Percentiles rank a stretch among this genome's conserved stretches.
phyloP scores from a whole-genome alignment of 805 yeast species.

The Cyberlindnera xylosilytica region DNA sequence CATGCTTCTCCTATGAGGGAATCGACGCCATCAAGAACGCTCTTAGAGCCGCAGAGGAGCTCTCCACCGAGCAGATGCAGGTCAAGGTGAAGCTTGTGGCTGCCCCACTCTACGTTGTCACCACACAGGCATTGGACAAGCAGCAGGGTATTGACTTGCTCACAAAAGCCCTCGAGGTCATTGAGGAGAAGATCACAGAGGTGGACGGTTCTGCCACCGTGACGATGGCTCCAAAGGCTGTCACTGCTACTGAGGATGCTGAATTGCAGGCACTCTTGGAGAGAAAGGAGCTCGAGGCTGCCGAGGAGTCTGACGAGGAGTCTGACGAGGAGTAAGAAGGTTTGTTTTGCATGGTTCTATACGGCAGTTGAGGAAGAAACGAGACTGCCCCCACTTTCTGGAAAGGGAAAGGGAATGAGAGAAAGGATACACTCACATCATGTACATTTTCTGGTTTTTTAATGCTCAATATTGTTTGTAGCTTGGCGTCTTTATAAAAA shows the following conservation, averaged over 20 bases:
- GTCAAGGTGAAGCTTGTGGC: conserved; percentile 95
- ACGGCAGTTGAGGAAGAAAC: too few species aligned
- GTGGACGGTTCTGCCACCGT: conserved; percentile 86
- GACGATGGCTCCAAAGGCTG: conserved; percentile 98
- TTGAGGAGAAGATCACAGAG: conserved; percentile 63
- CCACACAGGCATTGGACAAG: conserved; percentile 91
- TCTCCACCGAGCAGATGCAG: conserved; percentile 80
- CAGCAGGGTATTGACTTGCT: conserved; percentile 79
- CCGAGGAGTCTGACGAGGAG: conserved; percentile 70
- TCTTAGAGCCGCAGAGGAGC: conserved; percentile 77
- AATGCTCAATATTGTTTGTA: too few species aligned
- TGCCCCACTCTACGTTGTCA: conserved; percentile 92
- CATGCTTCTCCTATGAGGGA: conserved; percentile 96
- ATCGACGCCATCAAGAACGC: conserved; percentile 95
- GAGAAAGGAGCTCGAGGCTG: conserved; percentile 81
- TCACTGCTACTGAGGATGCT: conserved; percentile 97
- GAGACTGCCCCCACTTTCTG: too few species aligned
- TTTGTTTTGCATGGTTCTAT: too few species aligned
- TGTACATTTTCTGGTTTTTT: too few species aligned
- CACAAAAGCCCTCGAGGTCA: conserved; percentile 74
- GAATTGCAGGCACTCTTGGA: conserved; percentile 95
- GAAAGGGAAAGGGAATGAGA: too few species aligned
- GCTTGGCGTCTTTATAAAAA: too few species aligned
- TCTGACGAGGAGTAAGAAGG: conserved; percentile 29
- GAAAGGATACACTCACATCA: too few species aligned